Percentiles rank a stretch among this genome's conserved stretches.
These are phyloP conservation scores for Claviceps arundinis DNA, from an alignment of 2,329 filamentous ascomycete species.

Conservation along the genomic window DNA sequence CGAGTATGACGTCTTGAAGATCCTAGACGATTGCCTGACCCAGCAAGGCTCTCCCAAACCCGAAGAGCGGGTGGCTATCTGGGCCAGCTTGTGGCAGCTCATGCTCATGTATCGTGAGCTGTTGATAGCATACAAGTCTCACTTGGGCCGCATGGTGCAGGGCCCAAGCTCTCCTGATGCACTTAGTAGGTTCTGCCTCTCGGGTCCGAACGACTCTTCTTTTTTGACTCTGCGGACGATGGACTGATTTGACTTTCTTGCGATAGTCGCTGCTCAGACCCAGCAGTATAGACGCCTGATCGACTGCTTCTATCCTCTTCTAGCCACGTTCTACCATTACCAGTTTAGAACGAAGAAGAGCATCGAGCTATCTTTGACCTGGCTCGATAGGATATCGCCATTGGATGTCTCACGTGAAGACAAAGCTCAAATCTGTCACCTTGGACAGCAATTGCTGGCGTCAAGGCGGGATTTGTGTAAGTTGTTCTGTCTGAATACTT, in stretches of 20 bases:
- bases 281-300: conserved; percentile 16
- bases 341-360: conserved; percentile 28
- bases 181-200: conserved; percentile 6
- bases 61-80: conserved; percentile 30
- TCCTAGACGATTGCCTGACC: conserved; percentile 25
- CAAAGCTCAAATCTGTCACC: conserved; percentile 14
- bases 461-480: conserved; percentile 24
- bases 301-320: conserved; percentile 23
- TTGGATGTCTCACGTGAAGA: conserved; percentile 14
- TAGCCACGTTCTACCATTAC: conserved; percentile 27
- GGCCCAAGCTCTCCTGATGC: conserved; percentile 12
- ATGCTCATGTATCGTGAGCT: conserved; percentile 35
- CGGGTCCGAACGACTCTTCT: too few species aligned
- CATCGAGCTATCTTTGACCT: conserved; percentile 25
- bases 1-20: conserved; percentile 26
- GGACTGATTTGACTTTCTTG: background rate
- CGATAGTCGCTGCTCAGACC: conserved; percentile 9
- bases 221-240: background rate
- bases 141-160: conserved; percentile 13
- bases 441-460: conserved; percentile 20
- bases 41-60: conserved; percentile 25
- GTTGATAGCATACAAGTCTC: conserved; percentile 17
- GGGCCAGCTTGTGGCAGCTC: conserved; percentile 36
- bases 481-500: conserved; percentile 5
- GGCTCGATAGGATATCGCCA: conserved; percentile 19